A percentile compares a stretch with the other conserved stretches of the same genome.
These are phyloP conservation scores for Sporothrix phasma DNA, from an alignment of 2,329 filamentous ascomycete species.

Conservation along the genomic window DNA sequence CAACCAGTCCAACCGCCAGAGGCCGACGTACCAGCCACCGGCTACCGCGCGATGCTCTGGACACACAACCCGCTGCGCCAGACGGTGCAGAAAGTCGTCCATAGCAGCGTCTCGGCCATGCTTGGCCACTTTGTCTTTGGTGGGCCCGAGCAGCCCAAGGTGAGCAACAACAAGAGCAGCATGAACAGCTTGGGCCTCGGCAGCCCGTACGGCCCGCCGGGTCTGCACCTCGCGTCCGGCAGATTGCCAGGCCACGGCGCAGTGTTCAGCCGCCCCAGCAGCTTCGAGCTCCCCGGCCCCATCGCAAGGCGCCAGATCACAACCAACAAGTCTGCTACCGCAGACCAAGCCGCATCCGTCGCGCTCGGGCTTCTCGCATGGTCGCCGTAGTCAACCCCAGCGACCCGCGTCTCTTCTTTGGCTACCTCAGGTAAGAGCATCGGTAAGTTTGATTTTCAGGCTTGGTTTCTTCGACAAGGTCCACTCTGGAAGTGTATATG, in stretches of 20 bases:
- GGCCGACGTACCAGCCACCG: neutral
- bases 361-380: neutral
- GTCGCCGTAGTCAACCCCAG: neutral
- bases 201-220: neutral
- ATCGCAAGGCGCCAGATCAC: too few species aligned
- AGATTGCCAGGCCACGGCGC: too few species aligned
- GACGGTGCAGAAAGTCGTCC: neutral
- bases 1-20: neutral
- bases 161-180: neutral
- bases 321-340: too few species aligned
- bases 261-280: too few species aligned
- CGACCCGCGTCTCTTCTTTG: conserved; percentile 6
- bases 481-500: too few species aligned
- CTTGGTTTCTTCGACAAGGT: neutral
- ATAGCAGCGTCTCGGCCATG: too few species aligned
- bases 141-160: neutral
- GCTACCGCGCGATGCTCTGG: neutral
- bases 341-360: neutral
- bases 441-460: neutral
- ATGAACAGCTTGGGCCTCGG: neutral
- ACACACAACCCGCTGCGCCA: neutral
- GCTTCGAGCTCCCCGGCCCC: too few species aligned
- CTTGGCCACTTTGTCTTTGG: neutral
- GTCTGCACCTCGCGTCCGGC: neutral
- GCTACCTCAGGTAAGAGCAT: neutral